Evolutionary conservation across 768 basidiomycete genomes (phyloP), one percentile per base, ranked within the genome.

Genomic region (Pulveroboletus sp.): DNA sequence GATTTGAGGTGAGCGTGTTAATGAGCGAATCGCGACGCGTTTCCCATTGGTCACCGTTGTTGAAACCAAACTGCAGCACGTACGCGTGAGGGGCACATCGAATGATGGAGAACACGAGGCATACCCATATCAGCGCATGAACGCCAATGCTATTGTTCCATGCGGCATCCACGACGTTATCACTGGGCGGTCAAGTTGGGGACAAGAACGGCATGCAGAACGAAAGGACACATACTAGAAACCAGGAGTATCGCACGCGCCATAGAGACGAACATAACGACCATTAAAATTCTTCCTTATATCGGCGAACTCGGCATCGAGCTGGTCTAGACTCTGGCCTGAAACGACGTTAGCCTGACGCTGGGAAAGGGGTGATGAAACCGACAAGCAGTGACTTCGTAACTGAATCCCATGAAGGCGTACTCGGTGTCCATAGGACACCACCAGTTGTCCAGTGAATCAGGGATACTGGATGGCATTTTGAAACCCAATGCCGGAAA

Each of bases 321-420:
- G 69, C 54, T 76, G 70, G 9, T 61, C 58, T 10, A 69, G 50
- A 57, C 77, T 82, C 64, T 85, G 85, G 53, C 86, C 85, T 86
- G 42, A 26, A 5, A 19, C 6, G 10, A 16, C 2, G 34, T 57
- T 45, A 62, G 41, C 43, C 32, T 38, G 10, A 6, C 14, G 6
- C 13, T 38, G 24, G 17, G 43, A 24, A 19, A 16, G 14, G 38
- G 10, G 36, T 16, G 30, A 34, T 5, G 44, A 26, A 24, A 66
- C 79, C 42, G 56, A 84, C 85, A 87, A 11, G 69, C 73, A 35
- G 81, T 78, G 20, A 89, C 73, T 58, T 86, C 86, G 56, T 89
- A 89, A 62, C 84, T 84, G 66, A 89, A 84, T 0, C 86, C 87
- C 43, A 89, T 67, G 61, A 89, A 89, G 0, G 78, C 87, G 56